Percentiles rank a stretch among this genome's conserved stretches.
These are phyloP conservation scores for Adansonia rubrostipa DNA, from an alignment of 441 rosid genomes.

Conservation along the genomic window DNA sequence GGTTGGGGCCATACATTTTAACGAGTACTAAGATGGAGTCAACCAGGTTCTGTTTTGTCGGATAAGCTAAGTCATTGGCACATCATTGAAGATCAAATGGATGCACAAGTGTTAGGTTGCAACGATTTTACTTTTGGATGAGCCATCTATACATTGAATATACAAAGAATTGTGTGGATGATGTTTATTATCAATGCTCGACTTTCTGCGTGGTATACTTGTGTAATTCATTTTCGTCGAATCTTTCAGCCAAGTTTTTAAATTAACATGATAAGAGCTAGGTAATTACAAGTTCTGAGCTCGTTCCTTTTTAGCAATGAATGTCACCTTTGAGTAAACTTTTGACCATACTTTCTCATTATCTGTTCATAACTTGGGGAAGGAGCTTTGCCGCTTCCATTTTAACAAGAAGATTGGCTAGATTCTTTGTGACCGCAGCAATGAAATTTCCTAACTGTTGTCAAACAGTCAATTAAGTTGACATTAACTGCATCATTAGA, in stretches of 20 bases:
- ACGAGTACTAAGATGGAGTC: constrained; percentile 47
- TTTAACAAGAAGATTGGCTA: not conserved
- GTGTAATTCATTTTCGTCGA: not conserved
- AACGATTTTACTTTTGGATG: constrained; percentile 18
- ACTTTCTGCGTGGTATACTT: not conserved
- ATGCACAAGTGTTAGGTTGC: not conserved
- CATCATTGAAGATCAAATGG: constrained; percentile 10
- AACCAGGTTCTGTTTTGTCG: not conserved
- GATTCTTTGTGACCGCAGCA: not conserved
- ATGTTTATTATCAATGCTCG: constrained; percentile 22
- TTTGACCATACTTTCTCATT: too few relatives aligned
- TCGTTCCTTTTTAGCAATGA: too few relatives aligned
- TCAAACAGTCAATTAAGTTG: not conserved
- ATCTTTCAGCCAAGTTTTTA: not conserved
- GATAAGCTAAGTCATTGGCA: not conserved
- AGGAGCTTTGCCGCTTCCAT: too few relatives aligned
- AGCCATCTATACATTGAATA: constrained; percentile 16
- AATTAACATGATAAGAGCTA: not conserved
- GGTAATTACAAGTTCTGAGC: not conserved
- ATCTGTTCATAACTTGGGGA: too few relatives aligned
- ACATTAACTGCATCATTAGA: not conserved
- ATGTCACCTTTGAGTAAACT: too few relatives aligned
- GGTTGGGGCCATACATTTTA: constrained; percentile 91
- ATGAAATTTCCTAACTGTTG: not conserved
- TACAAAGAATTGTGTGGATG: constrained; percentile 20